phyloP scores from a whole-genome alignment of 2,329 filamentous ascomycete genomes.

The Phialemoniopsis sp. region DNA sequence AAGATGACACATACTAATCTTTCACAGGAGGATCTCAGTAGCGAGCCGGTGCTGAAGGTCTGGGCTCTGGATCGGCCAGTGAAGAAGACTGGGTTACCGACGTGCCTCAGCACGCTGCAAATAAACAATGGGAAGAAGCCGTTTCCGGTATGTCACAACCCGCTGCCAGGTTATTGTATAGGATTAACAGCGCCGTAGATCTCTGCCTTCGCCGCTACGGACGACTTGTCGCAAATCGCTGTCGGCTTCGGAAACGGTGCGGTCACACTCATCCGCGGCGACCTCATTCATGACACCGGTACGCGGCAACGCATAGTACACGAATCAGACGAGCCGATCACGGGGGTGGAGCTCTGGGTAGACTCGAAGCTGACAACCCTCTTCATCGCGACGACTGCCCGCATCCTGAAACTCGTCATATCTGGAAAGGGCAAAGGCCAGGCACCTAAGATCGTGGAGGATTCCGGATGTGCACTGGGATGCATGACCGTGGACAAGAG shows the following conservation, averaged over 20 bases:
- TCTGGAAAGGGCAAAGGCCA: slow-evolving; percentile 87
- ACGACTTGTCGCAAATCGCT: slow-evolving; percentile 87
- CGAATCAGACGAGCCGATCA: slow-evolving; percentile 94
- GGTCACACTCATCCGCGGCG: slow-evolving; percentile 88
- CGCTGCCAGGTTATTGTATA: too few species aligned
- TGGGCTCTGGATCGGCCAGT: slow-evolving; percentile 93
- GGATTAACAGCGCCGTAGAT: slow-evolving; percentile 43
- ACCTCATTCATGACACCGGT: slow-evolving; percentile 91
- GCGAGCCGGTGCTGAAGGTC: slow-evolving; percentile 88
- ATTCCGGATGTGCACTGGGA: slow-evolving; percentile 84
- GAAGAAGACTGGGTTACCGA: slow-evolving; percentile 88
- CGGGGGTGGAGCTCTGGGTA: slow-evolving; percentile 74
- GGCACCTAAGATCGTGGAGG: slow-evolving; percentile 82
- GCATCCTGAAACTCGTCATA: slow-evolving; percentile 82
- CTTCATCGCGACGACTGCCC: slow-evolving; percentile 86
- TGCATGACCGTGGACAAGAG: slow-evolving; percentile 87
- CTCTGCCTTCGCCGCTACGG: slow-evolving; percentile 81
- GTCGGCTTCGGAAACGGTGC: slow-evolving; percentile 95
- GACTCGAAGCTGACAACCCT: slow-evolving; percentile 66
- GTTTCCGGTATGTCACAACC: slow-evolving; percentile 65
- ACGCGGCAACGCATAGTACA: slow-evolving; percentile 92
- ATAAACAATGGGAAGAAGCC: slow-evolving; percentile 89
- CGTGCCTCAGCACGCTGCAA: slow-evolving; percentile 78
- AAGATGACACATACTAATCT: slow-evolving; percentile 17
- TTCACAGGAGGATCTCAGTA: slow-evolving; percentile 74